Percentiles rank a stretch among this genome's conserved stretches.
Evolutionary conservation across 208 protist genomes (phyloP).

Genomic region (Wallacemonas collosoma): DNA sequence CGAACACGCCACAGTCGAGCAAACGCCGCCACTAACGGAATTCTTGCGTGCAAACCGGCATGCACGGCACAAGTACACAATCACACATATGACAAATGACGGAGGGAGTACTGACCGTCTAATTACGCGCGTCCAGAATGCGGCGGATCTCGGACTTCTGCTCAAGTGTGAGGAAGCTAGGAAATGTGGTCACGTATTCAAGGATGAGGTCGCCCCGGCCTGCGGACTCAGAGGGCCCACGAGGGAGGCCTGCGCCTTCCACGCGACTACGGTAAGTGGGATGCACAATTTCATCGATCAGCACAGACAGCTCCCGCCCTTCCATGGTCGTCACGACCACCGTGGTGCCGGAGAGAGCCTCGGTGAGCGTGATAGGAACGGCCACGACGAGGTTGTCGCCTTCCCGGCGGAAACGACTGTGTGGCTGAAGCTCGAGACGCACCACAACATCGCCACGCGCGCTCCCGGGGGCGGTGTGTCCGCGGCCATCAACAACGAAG

Average conservation of each 20-base stretch:
- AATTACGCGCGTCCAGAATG: conserved; percentile 65
- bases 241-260: conserved; percentile 70
- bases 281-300: conserved; percentile 89
- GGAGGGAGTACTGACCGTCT: not conserved
- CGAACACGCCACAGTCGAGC: too few species aligned
- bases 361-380: conserved; percentile 68
- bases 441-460: conserved; percentile 79
- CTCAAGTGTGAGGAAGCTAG: conserved; percentile 82
- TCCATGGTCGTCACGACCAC: conserved; percentile 84
- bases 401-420: conserved; percentile 80
- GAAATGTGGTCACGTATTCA: conserved; percentile 81
- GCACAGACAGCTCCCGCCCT: conserved; percentile 62
- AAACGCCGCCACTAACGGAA: too few species aligned
- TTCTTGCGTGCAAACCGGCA: too few species aligned
- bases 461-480: conserved; percentile 58
- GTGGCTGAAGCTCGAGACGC: conserved; percentile 62
- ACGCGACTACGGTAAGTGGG: conserved; percentile 76
- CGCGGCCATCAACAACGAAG: conserved; percentile 62
- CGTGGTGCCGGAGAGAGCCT: conserved; percentile 88
- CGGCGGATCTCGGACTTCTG: conserved; percentile 86
- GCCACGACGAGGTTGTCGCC: conserved; percentile 76
- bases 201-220: conserved; percentile 80
- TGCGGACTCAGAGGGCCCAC: conserved; percentile 28
- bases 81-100: too few species aligned
- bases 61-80: too few species aligned